phyloP scores from a whole-genome alignment of 805 yeast genomes.

The Yamadazyma takamatsuzukensis region DNA sequence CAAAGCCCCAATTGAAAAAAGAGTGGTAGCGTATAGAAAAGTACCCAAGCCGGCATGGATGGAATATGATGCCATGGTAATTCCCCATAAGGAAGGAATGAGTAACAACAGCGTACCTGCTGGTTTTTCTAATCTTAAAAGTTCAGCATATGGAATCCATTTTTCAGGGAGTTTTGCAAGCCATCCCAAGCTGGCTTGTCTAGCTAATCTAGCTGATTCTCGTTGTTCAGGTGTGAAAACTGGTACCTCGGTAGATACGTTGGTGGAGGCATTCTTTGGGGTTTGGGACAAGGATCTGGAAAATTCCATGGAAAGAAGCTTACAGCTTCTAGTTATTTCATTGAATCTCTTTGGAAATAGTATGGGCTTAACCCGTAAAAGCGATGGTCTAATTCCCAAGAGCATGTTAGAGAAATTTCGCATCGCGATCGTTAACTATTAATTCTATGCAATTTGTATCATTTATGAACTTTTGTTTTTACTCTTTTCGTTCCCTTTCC shows the following conservation, averaged over 20 bases:
- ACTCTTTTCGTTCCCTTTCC: too few species aligned
- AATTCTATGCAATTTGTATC: too few species aligned
- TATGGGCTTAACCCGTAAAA: too few species aligned
- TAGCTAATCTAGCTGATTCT: slow-evolving; percentile 48
- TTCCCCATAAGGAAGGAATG: slow-evolving; percentile 90
- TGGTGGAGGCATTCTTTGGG: too few species aligned
- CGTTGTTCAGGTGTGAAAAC: slow-evolving; percentile 39
- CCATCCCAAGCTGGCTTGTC: slow-evolving; percentile 42
- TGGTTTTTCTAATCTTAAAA: slow-evolving; percentile 90
- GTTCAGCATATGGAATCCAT: slow-evolving; percentile 86
- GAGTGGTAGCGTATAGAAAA: slow-evolving; percentile 56
- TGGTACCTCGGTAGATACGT: slow-evolving; percentile 1
- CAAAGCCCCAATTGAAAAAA: slow-evolving; percentile 81
- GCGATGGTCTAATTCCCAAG: too few species aligned
- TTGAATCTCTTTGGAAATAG: too few species aligned
- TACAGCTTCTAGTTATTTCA: too few species aligned
- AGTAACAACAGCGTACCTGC: slow-evolving; percentile 87
- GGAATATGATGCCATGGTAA: slow-evolving; percentile 80
- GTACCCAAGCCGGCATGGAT: slow-evolving; percentile 64
- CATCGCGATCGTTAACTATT: too few species aligned
- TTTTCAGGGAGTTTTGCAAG: slow-evolving; percentile 63
- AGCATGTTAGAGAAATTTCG: too few species aligned
- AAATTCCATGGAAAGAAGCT: too few species aligned
- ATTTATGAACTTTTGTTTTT: too few species aligned
- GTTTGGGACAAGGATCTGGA: too few species aligned